phyloP scores from a whole-genome alignment of 2,329 filamentous ascomycete species.

The Arthrocladium fulminans region DNA sequence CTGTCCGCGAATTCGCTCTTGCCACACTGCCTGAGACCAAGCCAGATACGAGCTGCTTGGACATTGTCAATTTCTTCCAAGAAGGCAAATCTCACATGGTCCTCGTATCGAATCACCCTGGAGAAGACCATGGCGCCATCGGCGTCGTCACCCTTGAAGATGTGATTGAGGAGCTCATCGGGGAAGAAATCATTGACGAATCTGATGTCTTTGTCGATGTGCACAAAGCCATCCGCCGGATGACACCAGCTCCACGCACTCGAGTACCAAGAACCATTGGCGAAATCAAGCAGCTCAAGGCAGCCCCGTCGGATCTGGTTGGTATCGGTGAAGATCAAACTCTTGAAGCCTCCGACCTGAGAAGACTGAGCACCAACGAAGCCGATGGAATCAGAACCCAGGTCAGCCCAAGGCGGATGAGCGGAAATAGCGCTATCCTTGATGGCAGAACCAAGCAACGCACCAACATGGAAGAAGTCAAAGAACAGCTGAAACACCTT shows the following conservation, averaged over 20 bases:
- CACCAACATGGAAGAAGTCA: conserved; percentile 44
- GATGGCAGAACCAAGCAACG: conserved; percentile 34
- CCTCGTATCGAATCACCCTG: conserved; percentile 79
- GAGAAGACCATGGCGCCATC: conserved; percentile 80
- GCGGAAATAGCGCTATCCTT: conserved; percentile 24
- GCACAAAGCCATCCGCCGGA: conserved; percentile 89
- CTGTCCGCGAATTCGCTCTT: conserved; percentile 80
- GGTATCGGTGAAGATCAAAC: conserved; percentile 40
- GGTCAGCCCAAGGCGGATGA: conserved; percentile 26
- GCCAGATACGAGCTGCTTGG: conserved; percentile 89
- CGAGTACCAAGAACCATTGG: conserved; percentile 52
- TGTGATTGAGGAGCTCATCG: conserved; percentile 96
- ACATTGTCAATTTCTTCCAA: conserved; percentile 99
- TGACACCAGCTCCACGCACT: conserved; percentile 73
- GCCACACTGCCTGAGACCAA: conserved; percentile 91
- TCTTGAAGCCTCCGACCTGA: conserved; percentile 21
- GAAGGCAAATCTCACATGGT: conserved; percentile 99
- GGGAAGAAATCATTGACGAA: conserved; percentile 98
- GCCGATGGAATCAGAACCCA: conserved; percentile 25
- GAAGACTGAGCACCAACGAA: conserved; percentile 15
- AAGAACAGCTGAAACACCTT: conserved; percentile 53
- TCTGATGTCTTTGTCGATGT: conserved; percentile 98
- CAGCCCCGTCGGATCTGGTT: conserved; percentile 29
- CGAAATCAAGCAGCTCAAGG: conserved; percentile 28
- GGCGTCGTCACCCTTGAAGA: conserved; percentile 95